These are phyloP conservation scores for Favolaschia claudopus DNA, from an alignment of 768 basidiomycete species.

Conservation along the genomic window DNA sequence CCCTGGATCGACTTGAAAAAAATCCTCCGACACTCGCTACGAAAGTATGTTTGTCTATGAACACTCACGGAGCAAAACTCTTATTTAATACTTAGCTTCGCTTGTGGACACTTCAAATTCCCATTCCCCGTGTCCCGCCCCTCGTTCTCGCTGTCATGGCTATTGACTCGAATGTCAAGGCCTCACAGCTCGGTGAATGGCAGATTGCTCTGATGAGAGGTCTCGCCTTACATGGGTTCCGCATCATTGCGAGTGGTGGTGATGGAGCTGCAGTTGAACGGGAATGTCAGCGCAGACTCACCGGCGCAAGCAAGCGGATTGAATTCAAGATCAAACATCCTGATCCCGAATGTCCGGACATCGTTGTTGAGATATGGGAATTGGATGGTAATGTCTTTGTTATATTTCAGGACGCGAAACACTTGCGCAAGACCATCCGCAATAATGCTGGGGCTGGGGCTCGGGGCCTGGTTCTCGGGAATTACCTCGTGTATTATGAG, in stretches of 20 bases:
- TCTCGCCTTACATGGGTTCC: not conserved
- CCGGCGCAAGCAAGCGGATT: not conserved
- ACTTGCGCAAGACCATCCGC: not conserved
- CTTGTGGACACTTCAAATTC: slow-evolving; percentile 35
- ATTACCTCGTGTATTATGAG: not conserved
- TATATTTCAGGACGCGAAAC: not conserved
- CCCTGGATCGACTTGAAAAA: not conserved
- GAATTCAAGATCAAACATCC: not conserved
- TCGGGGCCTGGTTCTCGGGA: not conserved
- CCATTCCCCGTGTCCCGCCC: slow-evolving; percentile 31
- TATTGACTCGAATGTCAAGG: not conserved
- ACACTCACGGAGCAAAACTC: too few species aligned
- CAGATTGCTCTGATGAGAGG: not conserved
- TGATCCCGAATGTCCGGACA: not conserved
- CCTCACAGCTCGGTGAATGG: not conserved
- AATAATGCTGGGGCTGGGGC: slow-evolving; percentile 1
- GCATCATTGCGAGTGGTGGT: not conserved
- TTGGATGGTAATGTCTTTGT: slow-evolving; percentile 4
- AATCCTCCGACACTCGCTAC: not conserved
- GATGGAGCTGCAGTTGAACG: slow-evolving; percentile 11
- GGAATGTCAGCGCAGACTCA: not conserved
- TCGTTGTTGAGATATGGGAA: not conserved
- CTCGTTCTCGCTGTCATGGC: slow-evolving; percentile 26
- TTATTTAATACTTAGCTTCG: slow-evolving; percentile 24
- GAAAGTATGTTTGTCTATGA: not conserved